A percentile compares a stretch with the other conserved stretches of the same genome.
phyloP scores from a whole-genome alignment of 2,329 filamentous ascomycete species.

The Colletotrichum costaricense region DNA sequence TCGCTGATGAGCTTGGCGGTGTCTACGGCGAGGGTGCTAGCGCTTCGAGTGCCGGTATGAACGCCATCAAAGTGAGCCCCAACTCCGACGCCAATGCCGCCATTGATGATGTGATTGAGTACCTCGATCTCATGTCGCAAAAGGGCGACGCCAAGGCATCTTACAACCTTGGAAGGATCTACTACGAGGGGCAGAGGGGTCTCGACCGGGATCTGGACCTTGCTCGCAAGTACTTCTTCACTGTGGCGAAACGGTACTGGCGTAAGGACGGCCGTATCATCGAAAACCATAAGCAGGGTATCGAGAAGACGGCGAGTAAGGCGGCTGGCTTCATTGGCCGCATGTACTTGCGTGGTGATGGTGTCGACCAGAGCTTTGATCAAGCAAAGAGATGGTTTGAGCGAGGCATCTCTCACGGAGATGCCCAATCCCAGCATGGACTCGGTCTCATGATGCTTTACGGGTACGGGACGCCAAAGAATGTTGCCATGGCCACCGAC shows the following conservation, averaged over 20 bases:
- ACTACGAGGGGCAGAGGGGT: constrained; percentile 86
- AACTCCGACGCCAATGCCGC: constrained; percentile 86
- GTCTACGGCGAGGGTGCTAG: constrained; percentile 97
- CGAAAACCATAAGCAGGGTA: constrained; percentile 74
- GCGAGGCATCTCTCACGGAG: constrained; percentile 78
- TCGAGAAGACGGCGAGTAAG: constrained; percentile 84
- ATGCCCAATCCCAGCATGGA: constrained; percentile 86
- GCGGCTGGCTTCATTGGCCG: constrained; percentile 88
- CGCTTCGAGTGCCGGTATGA: constrained; percentile 85
- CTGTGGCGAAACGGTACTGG: constrained; percentile 86
- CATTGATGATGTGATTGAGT: constrained; percentile 94
- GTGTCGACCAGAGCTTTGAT: constrained; percentile 80
- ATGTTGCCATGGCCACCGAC: constrained; percentile 78
- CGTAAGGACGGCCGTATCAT: constrained; percentile 78
- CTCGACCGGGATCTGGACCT: constrained; percentile 78
- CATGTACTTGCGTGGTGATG: constrained; percentile 91
- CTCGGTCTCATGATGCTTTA: constrained; percentile 86
- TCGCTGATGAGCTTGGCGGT: constrained; percentile 90
- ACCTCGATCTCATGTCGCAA: constrained; percentile 88
- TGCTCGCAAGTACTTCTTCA: constrained; percentile 84
- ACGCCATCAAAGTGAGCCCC: constrained; percentile 78
- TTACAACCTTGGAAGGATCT: constrained; percentile 84
- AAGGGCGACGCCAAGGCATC: constrained; percentile 91
- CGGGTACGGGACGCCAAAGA: constrained; percentile 75
- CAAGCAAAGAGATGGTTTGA: constrained; percentile 86